Evolutionary conservation across 2,329 filamentous ascomycete species (phyloP).

Genomic region (Penicillium sp.): DNA sequence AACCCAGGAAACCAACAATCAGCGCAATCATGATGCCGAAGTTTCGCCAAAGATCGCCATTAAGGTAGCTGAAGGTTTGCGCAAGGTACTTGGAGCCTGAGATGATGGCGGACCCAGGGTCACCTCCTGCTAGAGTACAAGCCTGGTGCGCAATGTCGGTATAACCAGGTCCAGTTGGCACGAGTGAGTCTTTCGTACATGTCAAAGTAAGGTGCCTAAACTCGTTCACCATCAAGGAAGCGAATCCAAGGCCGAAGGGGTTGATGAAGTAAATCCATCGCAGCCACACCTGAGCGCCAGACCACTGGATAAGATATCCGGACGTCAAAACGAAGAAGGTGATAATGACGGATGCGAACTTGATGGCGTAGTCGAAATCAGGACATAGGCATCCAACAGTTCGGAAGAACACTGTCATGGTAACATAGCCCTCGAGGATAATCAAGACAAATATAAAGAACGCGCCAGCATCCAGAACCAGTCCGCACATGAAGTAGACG

Average conservation of each 20-base stretch:
- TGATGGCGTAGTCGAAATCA: constrained; percentile 77
- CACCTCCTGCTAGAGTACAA: constrained; percentile 68
- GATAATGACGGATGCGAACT: constrained; percentile 69
- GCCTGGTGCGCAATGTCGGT: constrained; percentile 64
- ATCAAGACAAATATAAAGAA: constrained; percentile 72
- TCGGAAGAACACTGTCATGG: constrained; percentile 69
- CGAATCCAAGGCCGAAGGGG: constrained; percentile 64
- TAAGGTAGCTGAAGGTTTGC: constrained; percentile 58
- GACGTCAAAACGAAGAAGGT: constrained; percentile 73
- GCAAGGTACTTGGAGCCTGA: constrained; percentile 61
- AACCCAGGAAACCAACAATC: constrained; percentile 29
- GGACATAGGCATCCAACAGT: constrained; percentile 66
- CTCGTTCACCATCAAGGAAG: constrained; percentile 77
- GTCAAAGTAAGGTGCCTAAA: constrained; percentile 61
- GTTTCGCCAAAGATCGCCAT: constrained; percentile 61
- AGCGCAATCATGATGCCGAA: constrained; percentile 35
- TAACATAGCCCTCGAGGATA: constrained; percentile 59
- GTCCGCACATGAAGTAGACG: constrained; percentile 68
- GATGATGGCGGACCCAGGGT: constrained; percentile 55
- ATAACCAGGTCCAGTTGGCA: constrained; percentile 65
- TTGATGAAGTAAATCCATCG: constrained; percentile 76
- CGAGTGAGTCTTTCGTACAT: constrained; percentile 58
- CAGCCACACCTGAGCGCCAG: constrained; percentile 64
- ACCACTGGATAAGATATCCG: constrained; percentile 75
- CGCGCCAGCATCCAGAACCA: constrained; percentile 60